Percentiles rank a stretch among this genome's conserved stretches.
Conservation (phyloP, 805 yeast species). For the Nakazawaea laoshanensis region DNA sequence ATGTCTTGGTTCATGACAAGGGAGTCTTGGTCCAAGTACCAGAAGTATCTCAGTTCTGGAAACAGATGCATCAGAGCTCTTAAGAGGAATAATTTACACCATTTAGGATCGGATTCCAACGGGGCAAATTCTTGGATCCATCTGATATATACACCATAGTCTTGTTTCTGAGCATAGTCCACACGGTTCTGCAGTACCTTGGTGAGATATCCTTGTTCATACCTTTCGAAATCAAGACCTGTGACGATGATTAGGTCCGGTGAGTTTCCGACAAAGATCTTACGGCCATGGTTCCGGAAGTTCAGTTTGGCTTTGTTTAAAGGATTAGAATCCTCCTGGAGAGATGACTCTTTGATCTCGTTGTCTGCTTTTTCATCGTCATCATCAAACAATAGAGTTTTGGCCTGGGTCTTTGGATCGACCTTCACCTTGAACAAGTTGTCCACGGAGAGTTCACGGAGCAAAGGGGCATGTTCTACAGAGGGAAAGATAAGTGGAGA, state of each 20-base stretch:
- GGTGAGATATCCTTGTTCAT: conserved; percentile 49
- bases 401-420: conserved; percentile 29
- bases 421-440: conserved; percentile 39
- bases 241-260: conserved; percentile 76
- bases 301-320: conserved; percentile 42
- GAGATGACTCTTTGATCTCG: conserved; percentile 40
- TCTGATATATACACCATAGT: conserved; percentile 76
- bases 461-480: conserved; percentile 58
- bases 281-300: conserved; percentile 60
- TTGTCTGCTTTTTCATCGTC: conserved; percentile 28
- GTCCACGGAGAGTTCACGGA: conserved; percentile 48
- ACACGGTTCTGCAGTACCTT: conserved; percentile 78
- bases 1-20: conserved; percentile 65
- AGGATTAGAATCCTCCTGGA: conserved; percentile 29
- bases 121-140: conserved; percentile 83
- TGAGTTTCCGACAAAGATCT: conserved; percentile 32
- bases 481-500: conserved; percentile 61
- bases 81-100: conserved; percentile 58
- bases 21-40: conserved; percentile 79
- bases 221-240: conserved; percentile 65
- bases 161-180: conserved; percentile 76
- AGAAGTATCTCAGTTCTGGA: conserved; percentile 84
- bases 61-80: conserved; percentile 92
- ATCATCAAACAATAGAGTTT: conserved; percentile 30
- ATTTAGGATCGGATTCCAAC: conserved; percentile 31